Base-by-base conservation (phyloP, 768 basidiomycete species). In the Tricholoma hemisulphureum region DNA sequence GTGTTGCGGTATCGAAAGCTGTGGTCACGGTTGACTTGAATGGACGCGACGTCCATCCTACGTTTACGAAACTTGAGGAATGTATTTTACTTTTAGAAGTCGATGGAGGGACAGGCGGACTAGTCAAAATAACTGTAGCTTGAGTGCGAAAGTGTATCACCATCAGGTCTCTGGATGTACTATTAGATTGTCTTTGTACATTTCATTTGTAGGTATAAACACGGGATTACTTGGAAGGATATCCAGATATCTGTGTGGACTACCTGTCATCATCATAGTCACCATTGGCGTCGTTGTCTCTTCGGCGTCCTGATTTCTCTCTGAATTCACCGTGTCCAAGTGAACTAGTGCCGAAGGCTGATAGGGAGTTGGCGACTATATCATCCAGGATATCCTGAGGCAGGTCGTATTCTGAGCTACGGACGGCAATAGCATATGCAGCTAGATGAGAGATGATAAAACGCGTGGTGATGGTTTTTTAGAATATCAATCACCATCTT, bases 381-480 rank as follows among this genome's bases (percentile, higher is more conserved):
- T 88, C 87, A 58, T 89, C 87, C 32, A 91, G 72, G 70, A 85
- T 80, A 48, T 89, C 83, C 7, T 80, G 80, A 3, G 87, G 80
- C 6, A 90, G 67, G 62, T 89, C 86, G 61, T 85, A 90, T 63
- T 92, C 90, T 16, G 86, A 90, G 50, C 80, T 81, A 53, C 91
- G 82, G 51, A 93, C 80, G 35, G 81, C 78, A 51, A 91, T 82
- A 4, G 89, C 83, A 65, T 91, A 93, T 45, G 83, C 84, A 46
- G 87, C 91, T 92, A 59, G 6, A 56, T 37, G 32, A 7, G 46
- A 21, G 18, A 26, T 43, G 4, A 53, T 39, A 11, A 45, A n/a
- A n/a, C n/a, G 53, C 49, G 55, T 64, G 34, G 65, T 57, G 21
- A 16, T 35, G 48, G 46, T 37, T 49, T 21, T 26, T n/a, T n/a